These are phyloP conservation scores for Pythium sp. DNA, from an alignment of 352 stramenopile genomes.

Conservation along the genomic window DNA sequence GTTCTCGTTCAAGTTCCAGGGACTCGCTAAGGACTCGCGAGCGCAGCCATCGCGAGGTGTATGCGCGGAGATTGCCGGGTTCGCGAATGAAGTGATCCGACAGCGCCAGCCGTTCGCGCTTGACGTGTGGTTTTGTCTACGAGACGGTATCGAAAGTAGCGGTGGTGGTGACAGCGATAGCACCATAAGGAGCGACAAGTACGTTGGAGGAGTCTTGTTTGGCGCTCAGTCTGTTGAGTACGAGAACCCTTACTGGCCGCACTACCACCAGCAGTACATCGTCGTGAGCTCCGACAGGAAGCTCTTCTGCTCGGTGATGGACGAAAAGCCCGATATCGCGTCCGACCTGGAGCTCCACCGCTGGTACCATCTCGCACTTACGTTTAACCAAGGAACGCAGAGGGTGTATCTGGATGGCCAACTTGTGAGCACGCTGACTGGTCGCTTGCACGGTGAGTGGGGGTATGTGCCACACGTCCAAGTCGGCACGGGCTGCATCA, in stretches of 20 bases:
- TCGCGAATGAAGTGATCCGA: not conserved
- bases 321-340: not conserved
- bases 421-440: not conserved
- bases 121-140: not conserved
- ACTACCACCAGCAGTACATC: conserved; percentile 2
- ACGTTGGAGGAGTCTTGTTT: not conserved
- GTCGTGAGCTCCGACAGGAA: not conserved
- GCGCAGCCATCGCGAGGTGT: not conserved
- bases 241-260: not conserved
- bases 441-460: not conserved
- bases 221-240: not conserved
- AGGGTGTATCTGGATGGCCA: not conserved
- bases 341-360: not conserved
- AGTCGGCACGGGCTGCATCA: not conserved
- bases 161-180: not conserved
- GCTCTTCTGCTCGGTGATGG: not conserved
- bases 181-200: not conserved
- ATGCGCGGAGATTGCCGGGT: not conserved
- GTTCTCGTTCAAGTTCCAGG: conserved; percentile 7
- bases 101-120: not conserved
- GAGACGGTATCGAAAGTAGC: not conserved
- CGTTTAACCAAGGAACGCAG: not conserved
- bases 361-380: not conserved
- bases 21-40: not conserved
- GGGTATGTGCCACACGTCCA: not conserved